These are phyloP conservation scores for Gnomoniopsis smithogilvyi DNA, from an alignment of 2,329 filamentous ascomycete species.

Conservation along the genomic window DNA sequence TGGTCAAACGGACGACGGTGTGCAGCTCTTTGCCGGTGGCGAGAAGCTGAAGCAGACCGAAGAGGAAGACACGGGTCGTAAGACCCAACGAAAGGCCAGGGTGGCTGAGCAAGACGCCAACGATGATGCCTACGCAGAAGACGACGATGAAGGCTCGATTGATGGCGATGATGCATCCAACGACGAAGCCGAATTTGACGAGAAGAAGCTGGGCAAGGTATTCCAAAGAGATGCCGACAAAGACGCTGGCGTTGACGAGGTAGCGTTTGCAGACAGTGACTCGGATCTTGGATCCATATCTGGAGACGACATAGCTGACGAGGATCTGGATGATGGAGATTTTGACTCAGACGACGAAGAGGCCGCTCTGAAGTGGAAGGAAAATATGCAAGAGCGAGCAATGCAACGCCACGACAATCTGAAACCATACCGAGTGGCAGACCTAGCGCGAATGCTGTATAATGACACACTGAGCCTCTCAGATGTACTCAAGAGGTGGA, in stretches of 20 bases:
- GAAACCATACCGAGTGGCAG: conserved; percentile 71
- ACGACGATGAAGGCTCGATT: conserved; percentile 50
- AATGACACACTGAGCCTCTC: conserved; percentile 72
- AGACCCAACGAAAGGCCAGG: conserved; percentile 55
- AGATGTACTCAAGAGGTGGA: conserved; percentile 78
- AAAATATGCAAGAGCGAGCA: conserved; percentile 76
- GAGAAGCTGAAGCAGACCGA: conserved; percentile 60
- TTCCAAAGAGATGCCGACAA: conserved; percentile 53
- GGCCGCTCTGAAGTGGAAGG: conserved; percentile 79
- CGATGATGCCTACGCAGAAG: conserved; percentile 41
- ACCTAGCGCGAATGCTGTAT: conserved; percentile 87
- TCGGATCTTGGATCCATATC: conserved; percentile 92
- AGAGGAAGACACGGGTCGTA: conserved; percentile 59
- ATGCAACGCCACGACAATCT: conserved; percentile 66
- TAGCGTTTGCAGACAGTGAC: conserved; percentile 94
- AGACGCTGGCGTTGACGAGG: conserved; percentile 59
- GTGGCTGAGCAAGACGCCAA: conserved; percentile 58
- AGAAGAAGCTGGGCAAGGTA: conserved; percentile 58
- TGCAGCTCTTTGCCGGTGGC: conserved; percentile 82
- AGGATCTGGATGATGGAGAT: conserved; percentile 49
- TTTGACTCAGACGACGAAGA: conserved; percentile 64
- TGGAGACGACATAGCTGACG: conserved; percentile 41
- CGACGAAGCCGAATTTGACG: conserved; percentile 55
- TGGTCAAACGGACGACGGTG: conserved; percentile 76
- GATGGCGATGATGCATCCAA: conserved; percentile 54